Evolutionary conservation across 2,329 filamentous ascomycete genomes (phyloP).

Genomic region (Penicillium fuscoglaucum): DNA sequence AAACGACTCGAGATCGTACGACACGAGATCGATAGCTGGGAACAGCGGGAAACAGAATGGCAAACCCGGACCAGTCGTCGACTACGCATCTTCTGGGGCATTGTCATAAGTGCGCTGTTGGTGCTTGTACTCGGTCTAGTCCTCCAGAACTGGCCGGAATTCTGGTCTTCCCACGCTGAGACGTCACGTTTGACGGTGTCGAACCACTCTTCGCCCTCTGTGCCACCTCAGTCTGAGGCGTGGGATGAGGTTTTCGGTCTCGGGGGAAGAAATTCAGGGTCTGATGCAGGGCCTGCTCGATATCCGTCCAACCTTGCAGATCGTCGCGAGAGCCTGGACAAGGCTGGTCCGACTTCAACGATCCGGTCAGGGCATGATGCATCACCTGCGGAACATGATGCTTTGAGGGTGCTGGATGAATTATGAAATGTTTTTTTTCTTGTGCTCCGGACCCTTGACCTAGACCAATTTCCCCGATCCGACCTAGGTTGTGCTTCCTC

Average conservation of each 20-base stretch:
- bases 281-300: constrained; percentile 9
- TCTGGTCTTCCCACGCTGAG: constrained; percentile 2
- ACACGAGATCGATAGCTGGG: constrained; percentile 44
- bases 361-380: constrained; percentile 1
- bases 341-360: constrained; percentile 6
- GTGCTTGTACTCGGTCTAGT: constrained; percentile 33
- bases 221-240: constrained; percentile 4
- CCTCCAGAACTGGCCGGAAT: constrained; percentile 28
- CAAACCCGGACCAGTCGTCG: constrained; percentile 41
- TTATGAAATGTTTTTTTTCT: constrained; percentile 21
- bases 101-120: constrained; percentile 28
- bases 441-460: neutral
- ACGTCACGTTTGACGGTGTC: constrained; percentile 11
- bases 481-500: neutral
- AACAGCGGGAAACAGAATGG: constrained; percentile 45
- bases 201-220: constrained; percentile 17
- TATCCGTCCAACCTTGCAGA: constrained; percentile 26
- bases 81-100: constrained; percentile 42
- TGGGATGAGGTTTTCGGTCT: constrained; percentile 8
- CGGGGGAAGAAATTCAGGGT: neutral
- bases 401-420: constrained; percentile 33
- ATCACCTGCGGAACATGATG: constrained; percentile 24
- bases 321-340: constrained; percentile 18
- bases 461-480: neutral
- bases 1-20: constrained; percentile 42